Conservation (phyloP, 148 eudicot species). For the Euryodendron excelsum region DNA sequence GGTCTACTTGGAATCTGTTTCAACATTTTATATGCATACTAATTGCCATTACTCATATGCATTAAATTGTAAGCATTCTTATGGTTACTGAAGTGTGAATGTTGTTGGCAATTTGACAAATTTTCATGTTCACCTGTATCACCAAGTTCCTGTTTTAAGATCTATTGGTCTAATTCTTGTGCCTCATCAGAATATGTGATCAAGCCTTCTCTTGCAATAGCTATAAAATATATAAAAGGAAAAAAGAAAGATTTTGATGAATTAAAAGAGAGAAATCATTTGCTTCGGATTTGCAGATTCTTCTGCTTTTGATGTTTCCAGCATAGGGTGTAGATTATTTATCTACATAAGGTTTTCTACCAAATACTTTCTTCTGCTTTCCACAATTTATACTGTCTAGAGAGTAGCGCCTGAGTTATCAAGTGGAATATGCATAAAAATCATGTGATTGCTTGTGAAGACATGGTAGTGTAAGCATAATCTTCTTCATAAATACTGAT, state of each 20-base stretch:
- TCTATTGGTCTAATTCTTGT: background rate
- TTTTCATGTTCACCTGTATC: background rate
- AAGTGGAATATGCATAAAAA: background rate
- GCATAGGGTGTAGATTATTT: background rate
- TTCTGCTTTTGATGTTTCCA: background rate
- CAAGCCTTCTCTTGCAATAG: background rate
- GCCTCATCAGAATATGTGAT: background rate
- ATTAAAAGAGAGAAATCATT: conserved; percentile 4
- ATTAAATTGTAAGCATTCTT: background rate
- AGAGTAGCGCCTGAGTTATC: background rate
- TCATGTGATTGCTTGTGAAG: background rate
- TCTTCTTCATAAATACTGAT: background rate
- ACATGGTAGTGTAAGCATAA: background rate
- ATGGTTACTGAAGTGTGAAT: background rate
- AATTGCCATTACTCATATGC: background rate
- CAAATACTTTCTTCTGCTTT: background rate
- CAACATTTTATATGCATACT: background rate
- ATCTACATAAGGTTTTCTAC: background rate
- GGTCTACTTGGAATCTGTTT: background rate
- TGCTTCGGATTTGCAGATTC: background rate
- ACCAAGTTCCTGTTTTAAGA: background rate
- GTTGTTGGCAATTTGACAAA: background rate
- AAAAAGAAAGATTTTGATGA: background rate
- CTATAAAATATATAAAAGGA: too few species aligned
- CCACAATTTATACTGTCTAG: background rate